These are phyloP conservation scores for Capsicum pubescens DNA, from an alignment of 257 asterid species.

Conservation along the genomic window DNA sequence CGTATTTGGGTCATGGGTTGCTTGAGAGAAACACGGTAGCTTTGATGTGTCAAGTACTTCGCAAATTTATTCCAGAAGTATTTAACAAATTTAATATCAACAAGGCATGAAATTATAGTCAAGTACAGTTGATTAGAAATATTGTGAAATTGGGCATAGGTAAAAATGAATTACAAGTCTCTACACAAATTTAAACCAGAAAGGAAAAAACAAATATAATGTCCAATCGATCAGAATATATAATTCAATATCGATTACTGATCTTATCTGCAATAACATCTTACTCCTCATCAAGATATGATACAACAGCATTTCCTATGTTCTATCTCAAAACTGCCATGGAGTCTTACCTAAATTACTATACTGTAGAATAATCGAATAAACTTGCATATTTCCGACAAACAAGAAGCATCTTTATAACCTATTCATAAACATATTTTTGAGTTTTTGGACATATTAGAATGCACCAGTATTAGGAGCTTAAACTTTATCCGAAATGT, in stretches of 20 bases:
- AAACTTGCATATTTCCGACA: neutral
- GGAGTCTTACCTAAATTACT: neutral
- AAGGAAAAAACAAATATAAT: neutral
- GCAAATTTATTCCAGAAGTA: slow-evolving; percentile 8
- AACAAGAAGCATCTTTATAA: neutral
- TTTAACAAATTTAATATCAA: neutral
- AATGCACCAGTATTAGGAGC: neutral
- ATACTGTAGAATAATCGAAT: neutral
- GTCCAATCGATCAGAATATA: neutral
- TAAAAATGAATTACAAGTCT: neutral
- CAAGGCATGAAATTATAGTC: neutral
- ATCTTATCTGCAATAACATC: slow-evolving; percentile 4
- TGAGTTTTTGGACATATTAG: slow-evolving; percentile 3
- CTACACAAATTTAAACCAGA: slow-evolving; percentile 7
- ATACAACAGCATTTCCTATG: neutral
- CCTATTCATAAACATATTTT: neutral
- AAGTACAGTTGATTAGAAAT: neutral
- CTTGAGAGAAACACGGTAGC: neutral
- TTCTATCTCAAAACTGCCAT: neutral
- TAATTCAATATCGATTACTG: neutral
- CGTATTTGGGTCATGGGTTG: neutral
- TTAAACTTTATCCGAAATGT: neutral
- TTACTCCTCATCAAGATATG: neutral
- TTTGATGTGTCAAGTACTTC: slow-evolving; percentile 8
- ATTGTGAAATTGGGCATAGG: neutral